Evolutionary conservation across 768 basidiomycete species (phyloP).

Genomic region (Pleurotus pulmonarius): DNA sequence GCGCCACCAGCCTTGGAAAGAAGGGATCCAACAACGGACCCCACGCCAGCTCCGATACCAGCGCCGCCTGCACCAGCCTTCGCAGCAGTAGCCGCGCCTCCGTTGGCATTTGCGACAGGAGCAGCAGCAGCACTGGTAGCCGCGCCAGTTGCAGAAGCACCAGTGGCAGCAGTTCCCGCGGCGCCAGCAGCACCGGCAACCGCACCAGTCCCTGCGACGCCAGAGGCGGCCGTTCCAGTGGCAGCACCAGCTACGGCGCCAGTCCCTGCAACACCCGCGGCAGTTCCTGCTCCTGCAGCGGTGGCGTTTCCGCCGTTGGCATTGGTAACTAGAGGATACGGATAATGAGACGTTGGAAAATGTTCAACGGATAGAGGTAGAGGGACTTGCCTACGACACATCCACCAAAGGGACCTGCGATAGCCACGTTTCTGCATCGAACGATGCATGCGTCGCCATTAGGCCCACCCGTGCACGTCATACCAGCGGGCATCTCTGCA

Average conservation of each 20-base stretch:
- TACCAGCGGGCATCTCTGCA: constrained; percentile 27
- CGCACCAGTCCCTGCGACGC: not conserved
- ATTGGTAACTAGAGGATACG: not conserved
- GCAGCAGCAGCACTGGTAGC: not conserved
- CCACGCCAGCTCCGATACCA: not conserved
- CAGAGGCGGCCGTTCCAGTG: not conserved
- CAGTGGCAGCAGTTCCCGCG: not conserved
- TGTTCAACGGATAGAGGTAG: not conserved
- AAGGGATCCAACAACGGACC: not conserved
- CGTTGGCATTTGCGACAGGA: not conserved
- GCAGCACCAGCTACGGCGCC: not conserved
- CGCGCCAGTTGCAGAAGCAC: not conserved
- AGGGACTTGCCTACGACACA: constrained; percentile 16
- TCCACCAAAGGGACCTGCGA: constrained; percentile 28
- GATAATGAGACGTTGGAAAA: not conserved
- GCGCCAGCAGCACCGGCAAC: not conserved
- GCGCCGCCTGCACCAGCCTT: not conserved
- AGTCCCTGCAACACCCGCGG: not conserved
- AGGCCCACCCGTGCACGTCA: constrained; percentile 30
- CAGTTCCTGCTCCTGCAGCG: not conserved
- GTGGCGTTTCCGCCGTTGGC: not conserved
- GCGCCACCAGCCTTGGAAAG: not conserved
- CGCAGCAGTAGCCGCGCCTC: not conserved
- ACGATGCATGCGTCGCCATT: constrained; percentile 26
- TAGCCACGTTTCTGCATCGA: constrained; percentile 29